Conservation (phyloP, 208 protist genomes). For the Trypanosoma avium region DNA sequence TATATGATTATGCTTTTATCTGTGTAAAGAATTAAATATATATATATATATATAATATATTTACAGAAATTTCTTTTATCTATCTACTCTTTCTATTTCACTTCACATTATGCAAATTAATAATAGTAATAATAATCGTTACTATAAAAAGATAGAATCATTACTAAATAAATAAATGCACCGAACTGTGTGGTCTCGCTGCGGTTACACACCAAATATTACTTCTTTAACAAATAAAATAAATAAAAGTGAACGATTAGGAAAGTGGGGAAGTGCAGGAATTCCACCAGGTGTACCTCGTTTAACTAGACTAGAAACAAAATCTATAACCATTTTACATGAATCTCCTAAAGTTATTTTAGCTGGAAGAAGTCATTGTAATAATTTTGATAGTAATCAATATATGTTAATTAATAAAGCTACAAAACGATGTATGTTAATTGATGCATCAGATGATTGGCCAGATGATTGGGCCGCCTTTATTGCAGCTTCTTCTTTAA, state of each 20-base stretch:
- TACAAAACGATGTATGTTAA: slow-evolving; percentile 71
- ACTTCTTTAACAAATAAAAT: slow-evolving; percentile 82
- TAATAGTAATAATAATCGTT: too few species aligned
- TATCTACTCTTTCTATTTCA: too few species aligned
- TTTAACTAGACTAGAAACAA: slow-evolving; percentile 56
- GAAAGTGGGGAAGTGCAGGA: slow-evolving; percentile 65
- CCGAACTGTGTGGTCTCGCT: slow-evolving; percentile 9
- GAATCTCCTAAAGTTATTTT: slow-evolving; percentile 81
- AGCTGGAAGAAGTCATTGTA: slow-evolving; percentile 73
- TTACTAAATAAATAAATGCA: too few species aligned
- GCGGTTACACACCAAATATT: slow-evolving; percentile 51
- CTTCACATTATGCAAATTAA: too few species aligned
- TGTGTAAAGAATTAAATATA: too few species aligned
- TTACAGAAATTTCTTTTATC: too few species aligned
- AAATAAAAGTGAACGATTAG: slow-evolving; percentile 69
- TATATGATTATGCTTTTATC: too few species aligned
- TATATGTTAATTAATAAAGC: slow-evolving; percentile 77
- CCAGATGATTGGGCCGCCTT: slow-evolving; percentile 89
- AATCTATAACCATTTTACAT: slow-evolving; percentile 77
- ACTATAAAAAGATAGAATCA: too few species aligned
- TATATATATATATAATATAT: too few species aligned
- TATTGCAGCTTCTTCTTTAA: slow-evolving; percentile 56
- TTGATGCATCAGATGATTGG: slow-evolving; percentile 90
- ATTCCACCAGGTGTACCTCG: slow-evolving; percentile 59
- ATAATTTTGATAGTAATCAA: slow-evolving; percentile 85